phyloP scores from a whole-genome alignment of 768 basidiomycete genomes.

The Boletellus ananiceps region DNA sequence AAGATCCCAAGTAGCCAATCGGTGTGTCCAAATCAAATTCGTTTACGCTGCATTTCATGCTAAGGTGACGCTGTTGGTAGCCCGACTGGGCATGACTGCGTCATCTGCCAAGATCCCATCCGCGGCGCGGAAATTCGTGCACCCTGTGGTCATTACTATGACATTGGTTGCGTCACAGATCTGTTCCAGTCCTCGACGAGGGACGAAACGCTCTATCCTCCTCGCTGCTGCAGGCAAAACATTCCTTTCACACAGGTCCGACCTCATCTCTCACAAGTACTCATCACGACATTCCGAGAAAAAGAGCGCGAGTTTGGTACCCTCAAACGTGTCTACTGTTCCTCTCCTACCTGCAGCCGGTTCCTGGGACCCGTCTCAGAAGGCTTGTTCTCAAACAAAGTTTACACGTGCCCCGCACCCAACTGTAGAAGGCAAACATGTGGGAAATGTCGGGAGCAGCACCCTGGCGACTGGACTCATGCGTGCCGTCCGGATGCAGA shows the following conservation, averaged over 20 bases:
- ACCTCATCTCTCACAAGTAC: slow-evolving; percentile 19
- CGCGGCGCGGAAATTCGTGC: slow-evolving; percentile 22
- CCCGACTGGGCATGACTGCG: slow-evolving; percentile 27
- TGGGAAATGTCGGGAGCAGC: slow-evolving; percentile 20
- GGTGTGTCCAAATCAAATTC: neutral
- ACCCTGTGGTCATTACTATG: slow-evolving; percentile 36
- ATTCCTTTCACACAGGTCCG: slow-evolving; percentile 27
- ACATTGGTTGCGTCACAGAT: slow-evolving; percentile 29
- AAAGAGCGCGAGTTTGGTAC: slow-evolving; percentile 32
- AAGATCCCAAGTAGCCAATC: neutral
- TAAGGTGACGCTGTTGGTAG: neutral
- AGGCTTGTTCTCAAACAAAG: slow-evolving; percentile 18
- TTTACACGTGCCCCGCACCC: slow-evolving; percentile 20
- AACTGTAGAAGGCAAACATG: slow-evolving; percentile 22
- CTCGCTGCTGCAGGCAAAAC: slow-evolving; percentile 34
- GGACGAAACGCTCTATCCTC: slow-evolving; percentile 40
- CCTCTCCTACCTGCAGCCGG: slow-evolving; percentile 30
- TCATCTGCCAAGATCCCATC: slow-evolving; percentile 34
- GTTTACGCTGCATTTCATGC: neutral
- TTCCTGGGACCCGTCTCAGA: slow-evolving; percentile 34
- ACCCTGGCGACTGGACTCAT: slow-evolving; percentile 25
- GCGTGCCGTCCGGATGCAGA: slow-evolving; percentile 23
- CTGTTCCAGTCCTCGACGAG: slow-evolving; percentile 33
- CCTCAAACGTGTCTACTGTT: slow-evolving; percentile 37
- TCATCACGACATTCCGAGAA: slow-evolving; percentile 19